A percentile compares a stretch with the other conserved stretches of the same genome.
These are phyloP conservation scores for Davidsoniella virescens DNA, from an alignment of 2,329 filamentous ascomycete genomes.

Conservation along the genomic window DNA sequence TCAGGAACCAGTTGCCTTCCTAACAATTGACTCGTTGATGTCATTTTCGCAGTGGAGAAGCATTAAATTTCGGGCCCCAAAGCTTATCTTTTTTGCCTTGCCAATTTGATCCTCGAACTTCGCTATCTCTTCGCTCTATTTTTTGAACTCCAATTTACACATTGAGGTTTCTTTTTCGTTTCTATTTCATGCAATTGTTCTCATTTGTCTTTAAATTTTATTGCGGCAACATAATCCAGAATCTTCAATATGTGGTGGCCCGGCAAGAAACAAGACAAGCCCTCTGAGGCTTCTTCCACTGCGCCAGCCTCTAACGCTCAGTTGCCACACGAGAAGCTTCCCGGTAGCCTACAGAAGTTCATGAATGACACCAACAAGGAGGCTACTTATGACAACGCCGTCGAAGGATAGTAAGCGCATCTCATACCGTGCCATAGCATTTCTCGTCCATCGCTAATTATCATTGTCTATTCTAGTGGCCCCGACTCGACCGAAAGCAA, in stretches of 20 bases:
- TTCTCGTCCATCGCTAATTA: neutral
- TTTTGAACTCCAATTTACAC: neutral
- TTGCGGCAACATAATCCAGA: neutral
- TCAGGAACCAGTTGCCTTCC: too few relatives aligned
- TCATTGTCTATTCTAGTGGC: constrained; percentile 18
- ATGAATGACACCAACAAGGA: constrained; percentile 43
- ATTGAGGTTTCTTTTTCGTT: neutral
- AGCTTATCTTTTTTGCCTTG: too few relatives aligned
- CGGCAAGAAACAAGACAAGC: constrained; percentile 23
- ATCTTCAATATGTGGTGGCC: constrained; percentile 20
- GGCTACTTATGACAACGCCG: constrained; percentile 37
- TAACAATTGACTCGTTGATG: too few relatives aligned
- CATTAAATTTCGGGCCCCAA: too few relatives aligned
- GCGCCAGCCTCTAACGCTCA: constrained; percentile 31
- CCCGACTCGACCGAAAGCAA: constrained; percentile 70
- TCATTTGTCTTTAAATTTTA: neutral
- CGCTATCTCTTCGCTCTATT: too few relatives aligned
- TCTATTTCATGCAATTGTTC: neutral
- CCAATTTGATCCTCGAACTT: too few relatives aligned
- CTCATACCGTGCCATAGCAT: neutral
- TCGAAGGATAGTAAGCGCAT: constrained; percentile 11
- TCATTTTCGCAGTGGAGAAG: too few relatives aligned
- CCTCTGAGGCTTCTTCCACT: constrained; percentile 15
- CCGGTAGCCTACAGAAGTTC: constrained; percentile 38
- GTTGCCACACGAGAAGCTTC: constrained; percentile 34